A percentile compares a stretch with the other conserved stretches of the same genome.
Conservation (phyloP, 1,284 basidiomycete species). For the Cryptococcus jaspeensis region DNA sequence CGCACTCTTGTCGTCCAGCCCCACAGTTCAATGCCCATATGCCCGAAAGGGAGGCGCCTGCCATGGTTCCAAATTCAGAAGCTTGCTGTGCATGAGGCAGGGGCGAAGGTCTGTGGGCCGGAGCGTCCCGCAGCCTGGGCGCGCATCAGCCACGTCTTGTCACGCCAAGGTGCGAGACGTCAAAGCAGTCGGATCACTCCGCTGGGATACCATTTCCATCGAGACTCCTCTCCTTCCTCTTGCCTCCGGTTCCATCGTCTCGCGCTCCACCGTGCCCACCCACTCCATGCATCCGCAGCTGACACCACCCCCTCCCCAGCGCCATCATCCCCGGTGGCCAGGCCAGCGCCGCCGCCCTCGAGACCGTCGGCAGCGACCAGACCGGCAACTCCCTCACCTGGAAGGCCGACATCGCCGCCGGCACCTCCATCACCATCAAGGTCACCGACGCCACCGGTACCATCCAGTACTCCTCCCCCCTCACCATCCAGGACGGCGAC, state of each 20-base stretch:
- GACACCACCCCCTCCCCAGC: slow-evolving; percentile 10
- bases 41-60: no score
- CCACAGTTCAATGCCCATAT: no score
- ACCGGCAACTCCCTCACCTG: slow-evolving; percentile 60
- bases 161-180: no score
- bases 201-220: background rate
- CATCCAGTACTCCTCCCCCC: slow-evolving; percentile 59
- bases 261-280: background rate
- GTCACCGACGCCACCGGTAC: slow-evolving; percentile 53
- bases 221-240: background rate
- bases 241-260: background rate
- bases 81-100: no score
- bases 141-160: no score
- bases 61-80: no score
- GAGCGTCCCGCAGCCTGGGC: no score
- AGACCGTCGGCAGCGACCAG: slow-evolving; percentile 33
- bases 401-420: slow-evolving; percentile 59
- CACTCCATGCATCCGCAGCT: background rate
- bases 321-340: slow-evolving; percentile 69
- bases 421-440: slow-evolving; percentile 50
- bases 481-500: slow-evolving; percentile 57
- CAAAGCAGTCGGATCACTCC: background rate
- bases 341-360: slow-evolving; percentile 59
- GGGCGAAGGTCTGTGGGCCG: no score
- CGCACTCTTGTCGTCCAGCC: background rate